phyloP scores from a whole-genome alignment of 2,329 filamentous ascomycete species.

The Pseudogymnoascus sp. region DNA sequence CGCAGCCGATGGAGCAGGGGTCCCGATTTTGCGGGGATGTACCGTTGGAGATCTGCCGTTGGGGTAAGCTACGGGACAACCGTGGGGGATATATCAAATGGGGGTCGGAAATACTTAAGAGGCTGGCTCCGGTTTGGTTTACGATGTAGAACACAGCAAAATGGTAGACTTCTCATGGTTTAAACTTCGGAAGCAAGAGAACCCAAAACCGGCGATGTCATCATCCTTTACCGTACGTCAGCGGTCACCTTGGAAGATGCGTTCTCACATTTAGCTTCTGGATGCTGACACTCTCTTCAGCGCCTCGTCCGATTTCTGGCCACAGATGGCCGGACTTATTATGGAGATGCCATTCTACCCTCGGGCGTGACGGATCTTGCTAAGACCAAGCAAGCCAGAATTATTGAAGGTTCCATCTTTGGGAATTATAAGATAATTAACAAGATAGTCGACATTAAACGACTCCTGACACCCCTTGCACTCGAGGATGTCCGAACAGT shows the following conservation, averaged over 20 bases:
- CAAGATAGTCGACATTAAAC: slow-evolving; percentile 45
- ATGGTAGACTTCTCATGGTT: slow-evolving; percentile 3
- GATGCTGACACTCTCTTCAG: slow-evolving; percentile 31
- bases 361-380: slow-evolving; percentile 51
- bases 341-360: slow-evolving; percentile 66
- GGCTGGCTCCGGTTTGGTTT: not conserved
- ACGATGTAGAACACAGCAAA: not conserved
- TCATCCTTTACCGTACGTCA: slow-evolving; percentile 8
- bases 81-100: not conserved
- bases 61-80: not conserved
- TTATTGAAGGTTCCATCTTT: slow-evolving; percentile 60
- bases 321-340: slow-evolving; percentile 60
- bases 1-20: not conserved
- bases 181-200: not conserved
- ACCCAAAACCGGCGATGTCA: slow-evolving; percentile 4
- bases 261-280: not conserved
- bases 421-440: slow-evolving; percentile 56
- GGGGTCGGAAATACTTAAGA: slow-evolving; percentile 6
- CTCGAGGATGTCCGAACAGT: slow-evolving; percentile 57
- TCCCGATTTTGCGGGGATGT: not conserved
- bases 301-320: slow-evolving; percentile 67
- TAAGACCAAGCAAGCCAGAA: slow-evolving; percentile 50
- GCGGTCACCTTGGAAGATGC: not conserved
- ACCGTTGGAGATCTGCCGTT: slow-evolving; percentile 1
- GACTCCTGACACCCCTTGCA: slow-evolving; percentile 56